Percentiles rank a stretch among this genome's conserved stretches.
Conservation (phyloP, 2,329 filamentous ascomycete genomes). For the Diaporthe amygdali region DNA sequence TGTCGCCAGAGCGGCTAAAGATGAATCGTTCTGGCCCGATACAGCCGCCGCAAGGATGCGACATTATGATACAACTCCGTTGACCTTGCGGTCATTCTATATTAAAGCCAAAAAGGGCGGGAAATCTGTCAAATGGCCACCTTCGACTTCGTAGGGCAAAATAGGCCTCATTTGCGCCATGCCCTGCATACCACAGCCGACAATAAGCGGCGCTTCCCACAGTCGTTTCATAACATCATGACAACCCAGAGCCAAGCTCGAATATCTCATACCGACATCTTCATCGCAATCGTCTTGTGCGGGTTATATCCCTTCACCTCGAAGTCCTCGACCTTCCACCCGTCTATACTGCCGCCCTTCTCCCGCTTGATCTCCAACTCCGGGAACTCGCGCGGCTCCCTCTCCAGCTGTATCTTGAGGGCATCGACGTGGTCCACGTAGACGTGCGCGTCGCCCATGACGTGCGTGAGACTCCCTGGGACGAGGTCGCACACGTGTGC, state of each 20-base stretch:
- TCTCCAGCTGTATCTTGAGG: constrained; percentile 76
- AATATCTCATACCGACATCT: constrained; percentile 82
- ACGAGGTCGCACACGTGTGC: constrained; percentile 84
- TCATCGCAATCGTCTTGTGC: constrained; percentile 93
- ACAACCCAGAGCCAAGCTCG: background rate
- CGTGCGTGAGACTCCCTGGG: constrained; percentile 88
- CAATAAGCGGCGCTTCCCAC: background rate
- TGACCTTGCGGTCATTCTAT: constrained; percentile 8
- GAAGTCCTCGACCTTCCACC: constrained; percentile 89
- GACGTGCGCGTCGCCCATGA: constrained; percentile 98
- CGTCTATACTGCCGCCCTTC: constrained; percentile 79
- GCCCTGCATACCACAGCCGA: background rate
- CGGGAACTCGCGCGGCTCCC: constrained; percentile 84
- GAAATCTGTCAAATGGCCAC: background rate
- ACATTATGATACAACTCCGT: background rate
- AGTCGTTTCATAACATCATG: background rate
- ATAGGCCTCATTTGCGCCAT: background rate
- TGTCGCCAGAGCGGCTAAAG: background rate
- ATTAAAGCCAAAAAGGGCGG: background rate
- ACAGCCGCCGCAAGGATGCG: background rate
- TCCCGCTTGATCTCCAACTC: constrained; percentile 74
- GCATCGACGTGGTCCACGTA: constrained; percentile 94
- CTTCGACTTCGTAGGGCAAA: background rate
- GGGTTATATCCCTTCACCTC: constrained; percentile 87
- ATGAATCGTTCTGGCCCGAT: too few species aligned